These are phyloP conservation scores for Dactylellina parvicollis DNA, from an alignment of 2,329 filamentous ascomycete species.

Conservation along the genomic window DNA sequence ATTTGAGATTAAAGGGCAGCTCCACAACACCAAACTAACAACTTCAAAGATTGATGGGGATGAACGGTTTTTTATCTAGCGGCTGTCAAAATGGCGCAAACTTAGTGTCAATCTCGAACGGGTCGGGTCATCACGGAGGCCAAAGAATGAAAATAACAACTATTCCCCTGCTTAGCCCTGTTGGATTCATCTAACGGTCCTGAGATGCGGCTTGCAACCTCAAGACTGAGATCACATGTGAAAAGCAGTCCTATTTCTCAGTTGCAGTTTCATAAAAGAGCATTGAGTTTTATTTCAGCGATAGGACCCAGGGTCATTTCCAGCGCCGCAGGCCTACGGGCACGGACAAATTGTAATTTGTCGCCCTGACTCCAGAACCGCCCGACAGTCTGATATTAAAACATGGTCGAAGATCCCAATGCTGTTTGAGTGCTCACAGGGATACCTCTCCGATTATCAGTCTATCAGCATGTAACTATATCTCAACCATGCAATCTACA, in stretches of 20 bases:
- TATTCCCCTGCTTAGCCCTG: conserved; percentile 25
- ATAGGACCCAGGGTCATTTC: conserved; percentile 9
- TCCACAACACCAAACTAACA: conserved; percentile 44
- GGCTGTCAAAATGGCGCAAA: conserved; percentile 54
- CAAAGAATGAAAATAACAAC: conserved; percentile 20
- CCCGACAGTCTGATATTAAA: conserved; percentile 22
- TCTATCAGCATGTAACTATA: conserved; percentile 37
- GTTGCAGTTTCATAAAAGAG: conserved; percentile 7
- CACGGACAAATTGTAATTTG: neutral
- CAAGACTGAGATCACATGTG: conserved; percentile 38
- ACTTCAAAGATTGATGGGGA: conserved; percentile 25
- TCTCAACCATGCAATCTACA: conserved; percentile 30
- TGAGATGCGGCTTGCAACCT: conserved; percentile 1
- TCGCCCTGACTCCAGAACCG: neutral
- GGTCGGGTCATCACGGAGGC: conserved; percentile 53
- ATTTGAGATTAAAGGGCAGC: conserved; percentile 38
- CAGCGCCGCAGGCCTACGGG: neutral
- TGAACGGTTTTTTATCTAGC: conserved; percentile 26
- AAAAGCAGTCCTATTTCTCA: conserved; percentile 13
- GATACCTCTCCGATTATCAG: conserved; percentile 24
- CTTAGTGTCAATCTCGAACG: conserved; percentile 32
- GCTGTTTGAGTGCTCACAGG: conserved; percentile 11
- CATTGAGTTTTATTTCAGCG: conserved; percentile 7
- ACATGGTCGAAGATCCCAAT: conserved; percentile 21
- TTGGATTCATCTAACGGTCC: conserved; percentile 16